Base-by-base conservation (phyloP, 2,329 filamentous ascomycete genomes). In the Clarireedia paspali region DNA sequence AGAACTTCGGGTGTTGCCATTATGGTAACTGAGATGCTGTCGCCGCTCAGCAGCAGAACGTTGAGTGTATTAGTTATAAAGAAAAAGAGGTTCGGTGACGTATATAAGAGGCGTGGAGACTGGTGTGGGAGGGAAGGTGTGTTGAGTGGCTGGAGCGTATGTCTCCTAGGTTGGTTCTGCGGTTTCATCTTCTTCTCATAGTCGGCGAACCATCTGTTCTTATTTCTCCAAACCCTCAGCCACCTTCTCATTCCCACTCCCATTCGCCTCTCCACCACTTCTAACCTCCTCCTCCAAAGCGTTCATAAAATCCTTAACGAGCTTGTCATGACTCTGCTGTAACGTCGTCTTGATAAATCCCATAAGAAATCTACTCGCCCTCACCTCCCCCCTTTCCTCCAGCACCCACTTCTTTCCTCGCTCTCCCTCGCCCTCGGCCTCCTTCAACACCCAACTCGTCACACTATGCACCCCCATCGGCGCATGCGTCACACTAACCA, bases 291-390 rank as follows among this genome's bases (percentile, higher is more conserved):
- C 64, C 59, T 76, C 70, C 2, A 79, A 74, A 59, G 77, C 78
- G 55, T 71, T 71, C 44, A 80, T 73, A 17, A 88, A 73, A 27
- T 77, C 73, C 5, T 85, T 82, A 1, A 90, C 85, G 5, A 95
- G 75, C 7, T 80, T 77, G 17, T 77, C 78, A 66, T 94, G 89
- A 0, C 87, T 82, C 64, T 85, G 87, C 65, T 87, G 87, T 50
- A 95, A 77, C 30, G 88, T 92, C 70, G 83, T 87, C 75, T 87
- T 91, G 55, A 95, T 87, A 67, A 94, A 94, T 1, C 74, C 72
- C 2, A 84, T 78, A 73, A 92, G 79, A 60, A 92, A 74, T 57
- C 89, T 73, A 66, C 90, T 91, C 72, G 89, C 94, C 57, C 80
- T 80, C 73, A 95, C 83, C 62, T 88, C 84, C 48, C 91, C 84